phyloP scores from a whole-genome alignment of 306 rosid species.

The Castanea mollissima region DNA sequence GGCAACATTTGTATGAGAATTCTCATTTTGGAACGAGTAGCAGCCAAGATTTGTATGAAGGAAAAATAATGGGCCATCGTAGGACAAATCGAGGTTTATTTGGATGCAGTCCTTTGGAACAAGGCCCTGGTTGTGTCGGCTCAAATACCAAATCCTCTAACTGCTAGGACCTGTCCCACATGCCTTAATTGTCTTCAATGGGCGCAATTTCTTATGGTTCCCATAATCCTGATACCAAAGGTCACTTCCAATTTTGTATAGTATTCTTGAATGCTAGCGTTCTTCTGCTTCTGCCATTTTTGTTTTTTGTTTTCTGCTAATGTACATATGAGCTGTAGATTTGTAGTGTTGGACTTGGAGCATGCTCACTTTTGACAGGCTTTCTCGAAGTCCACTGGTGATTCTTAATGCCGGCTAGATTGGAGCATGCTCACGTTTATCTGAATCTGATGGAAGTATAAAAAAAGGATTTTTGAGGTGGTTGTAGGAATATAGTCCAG shows the following conservation, averaged over 20 bases:
- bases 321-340: conserved; percentile 3
- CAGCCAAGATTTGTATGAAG: conserved; percentile 6
- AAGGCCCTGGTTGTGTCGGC: conserved; percentile 2
- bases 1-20: conserved; percentile 1
- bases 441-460: neutral
- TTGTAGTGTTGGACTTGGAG: neutral
- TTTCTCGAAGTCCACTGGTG: neutral
- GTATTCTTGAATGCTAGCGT: neutral
- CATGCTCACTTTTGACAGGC: neutral
- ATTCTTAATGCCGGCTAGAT: neutral
- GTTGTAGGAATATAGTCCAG: neutral
- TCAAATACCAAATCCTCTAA: neutral
- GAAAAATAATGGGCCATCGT: neutral
- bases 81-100: conserved; percentile 15
- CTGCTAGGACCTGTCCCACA: neutral
- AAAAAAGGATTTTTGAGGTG: neutral
- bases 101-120: conserved; percentile 6
- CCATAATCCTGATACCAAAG: neutral
- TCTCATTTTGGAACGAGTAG: conserved; percentile 8
- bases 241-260: conserved; percentile 11
- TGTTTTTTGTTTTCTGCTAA: neutral
- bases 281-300: neutral
- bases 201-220: neutral
- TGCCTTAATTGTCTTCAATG: conserved; percentile 3
- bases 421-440: neutral